Base-by-base conservation (phyloP, 257 asterid species). In the Solanum phureja region DNA sequence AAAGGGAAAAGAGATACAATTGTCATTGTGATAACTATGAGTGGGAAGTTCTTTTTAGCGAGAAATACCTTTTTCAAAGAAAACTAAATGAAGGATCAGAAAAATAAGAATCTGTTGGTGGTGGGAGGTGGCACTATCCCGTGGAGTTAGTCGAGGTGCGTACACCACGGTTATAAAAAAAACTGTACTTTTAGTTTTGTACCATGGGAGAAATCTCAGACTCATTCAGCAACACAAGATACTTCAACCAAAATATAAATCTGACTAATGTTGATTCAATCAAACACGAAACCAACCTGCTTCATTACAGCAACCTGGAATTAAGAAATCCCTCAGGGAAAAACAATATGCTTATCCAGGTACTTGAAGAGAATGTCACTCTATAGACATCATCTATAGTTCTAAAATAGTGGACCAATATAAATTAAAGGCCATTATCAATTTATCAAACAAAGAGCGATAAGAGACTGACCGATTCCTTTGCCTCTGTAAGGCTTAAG, bases 401-500 rank as follows among this genome's bases (percentile, higher is more conserved):
- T 81, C 42, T 27, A 44, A 81, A 19, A 81, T 49, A 82, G 69
- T 16, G 40, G 19, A 82, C 11, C 44, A 49, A 29, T 31, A 18
- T 1, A 7, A 29, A 49, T 49, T 19, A 82, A 82, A 19, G 86
- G 21, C 31, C 68, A 49, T 27, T 29, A 49, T 49, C 85, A 27
- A 84, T 29, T 16, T 29, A 49, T 49, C 85, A 27, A 84, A 24
- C 33, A 49, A 83, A 42, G 23, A 60, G 7, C 7, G 82, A 86
- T 49, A n/a, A 35, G 42, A 19, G 11, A 88, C 92, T 60, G 62
- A 96, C 98, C 99, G 37, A 96, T 96, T 89, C 99, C 98, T 90
- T 92, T 91, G 88, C 98, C 98, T 87, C 99, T 89, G 90, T 94
- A 94, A 73, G 98, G 91, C 64, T 91, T 95, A 90, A 95, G 95